Evolutionary conservation across 208 protist genomes (phyloP).

Genomic region (Trichomonas gallinae): DNA sequence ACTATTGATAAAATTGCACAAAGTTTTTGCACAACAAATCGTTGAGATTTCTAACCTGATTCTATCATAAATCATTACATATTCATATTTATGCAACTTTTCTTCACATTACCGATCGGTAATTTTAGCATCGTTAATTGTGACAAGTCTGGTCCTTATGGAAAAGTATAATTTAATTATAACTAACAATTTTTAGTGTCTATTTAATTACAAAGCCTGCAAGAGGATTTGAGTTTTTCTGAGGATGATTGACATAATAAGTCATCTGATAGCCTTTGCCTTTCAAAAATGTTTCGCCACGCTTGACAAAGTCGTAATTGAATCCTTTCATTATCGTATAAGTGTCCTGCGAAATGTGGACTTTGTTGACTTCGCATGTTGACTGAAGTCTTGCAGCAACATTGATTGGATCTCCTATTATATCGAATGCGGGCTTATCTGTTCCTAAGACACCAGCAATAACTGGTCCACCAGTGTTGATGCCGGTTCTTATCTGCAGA

Average conservation of each 20-base stretch:
- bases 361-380: background rate
- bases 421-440: background rate
- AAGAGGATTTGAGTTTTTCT: background rate
- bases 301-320: background rate
- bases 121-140: no score
- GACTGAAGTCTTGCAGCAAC: background rate
- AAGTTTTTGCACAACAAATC: no score
- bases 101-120: no score
- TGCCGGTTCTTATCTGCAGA: background rate
- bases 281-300: background rate
- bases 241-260: background rate
- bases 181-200: no score
- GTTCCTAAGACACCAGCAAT: background rate
- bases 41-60: no score
- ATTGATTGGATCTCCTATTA: background rate
- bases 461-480: background rate
- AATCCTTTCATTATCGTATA: background rate
- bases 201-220: background rate
- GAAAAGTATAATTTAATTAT: no score
- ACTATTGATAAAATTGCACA: no score
- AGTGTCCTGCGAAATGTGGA: background rate
- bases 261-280: background rate
- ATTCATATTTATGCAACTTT: no score
- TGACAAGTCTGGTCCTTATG: no score
- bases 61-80: no score